These are phyloP conservation scores for Epicoccum nigrum DNA, from an alignment of 2,329 filamentous ascomycete genomes.

Conservation along the genomic window DNA sequence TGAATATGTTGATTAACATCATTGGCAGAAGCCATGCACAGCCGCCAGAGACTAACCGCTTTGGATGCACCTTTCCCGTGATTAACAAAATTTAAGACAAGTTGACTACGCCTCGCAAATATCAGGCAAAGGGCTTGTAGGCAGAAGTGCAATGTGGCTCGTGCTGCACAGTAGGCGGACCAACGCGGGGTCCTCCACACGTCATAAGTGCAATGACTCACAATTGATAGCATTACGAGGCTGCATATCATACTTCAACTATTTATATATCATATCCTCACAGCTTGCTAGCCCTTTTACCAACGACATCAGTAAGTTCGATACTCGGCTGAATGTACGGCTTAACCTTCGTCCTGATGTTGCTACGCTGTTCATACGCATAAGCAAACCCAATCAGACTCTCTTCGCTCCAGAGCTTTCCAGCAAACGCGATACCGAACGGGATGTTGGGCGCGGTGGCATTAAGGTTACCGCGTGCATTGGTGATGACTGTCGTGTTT, in stretches of 20 bases:
- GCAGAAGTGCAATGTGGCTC: background rate
- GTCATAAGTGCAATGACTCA: background rate
- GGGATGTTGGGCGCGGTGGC: conserved; percentile 60
- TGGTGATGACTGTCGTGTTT: conserved; percentile 55
- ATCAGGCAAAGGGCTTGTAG: background rate
- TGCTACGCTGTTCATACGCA: conserved; percentile 69
- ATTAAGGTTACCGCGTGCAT: conserved; percentile 59
- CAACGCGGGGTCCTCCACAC: background rate
- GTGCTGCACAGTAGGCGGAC: background rate
- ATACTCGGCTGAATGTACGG: conserved; percentile 57
- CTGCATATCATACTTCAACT: background rate
- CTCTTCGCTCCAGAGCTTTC: conserved; percentile 65
- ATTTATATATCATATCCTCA: background rate
- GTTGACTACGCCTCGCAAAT: background rate
- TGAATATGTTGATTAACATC: background rate
- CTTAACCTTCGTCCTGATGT: conserved; percentile 54
- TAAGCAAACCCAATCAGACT: conserved; percentile 69
- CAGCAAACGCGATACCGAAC: conserved; percentile 70
- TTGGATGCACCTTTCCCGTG: background rate
- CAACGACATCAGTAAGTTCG: conserved; percentile 55
- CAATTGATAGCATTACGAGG: background rate
- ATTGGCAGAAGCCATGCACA: background rate
- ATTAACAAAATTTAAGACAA: too few relatives aligned
- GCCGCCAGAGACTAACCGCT: background rate
- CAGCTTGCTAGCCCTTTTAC: conserved; percentile 6